Evolutionary conservation across 2,329 filamentous ascomycete species (phyloP).

Genomic region (Arthroderma uncinatum): DNA sequence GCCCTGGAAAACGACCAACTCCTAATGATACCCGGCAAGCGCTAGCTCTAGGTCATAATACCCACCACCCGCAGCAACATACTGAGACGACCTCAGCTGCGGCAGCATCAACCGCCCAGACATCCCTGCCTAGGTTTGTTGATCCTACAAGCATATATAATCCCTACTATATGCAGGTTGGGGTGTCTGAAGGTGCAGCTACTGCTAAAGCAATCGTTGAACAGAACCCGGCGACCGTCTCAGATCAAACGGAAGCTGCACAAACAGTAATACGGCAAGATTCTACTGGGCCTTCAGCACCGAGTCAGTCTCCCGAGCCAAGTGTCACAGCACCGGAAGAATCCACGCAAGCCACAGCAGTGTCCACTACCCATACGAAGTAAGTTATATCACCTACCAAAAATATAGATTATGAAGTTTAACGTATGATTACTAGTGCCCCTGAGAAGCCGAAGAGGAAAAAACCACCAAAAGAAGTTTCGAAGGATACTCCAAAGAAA

Average conservation of each 20-base stretch:
- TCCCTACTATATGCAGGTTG: constrained; percentile 40
- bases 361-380: neutral
- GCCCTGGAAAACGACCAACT: neutral
- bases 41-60: neutral
- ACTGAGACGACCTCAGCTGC: neutral
- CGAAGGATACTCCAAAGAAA: neutral
- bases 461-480: neutral
- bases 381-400: neutral
- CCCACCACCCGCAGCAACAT: neutral
- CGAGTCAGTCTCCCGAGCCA: neutral
- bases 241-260: neutral
- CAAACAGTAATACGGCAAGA: neutral
- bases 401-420: neutral
- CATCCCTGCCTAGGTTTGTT: constrained; percentile 33
- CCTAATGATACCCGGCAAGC: neutral
- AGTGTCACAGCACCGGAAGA: neutral
- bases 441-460: neutral
- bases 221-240: neutral
- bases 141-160: constrained; percentile 46
- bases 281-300: neutral
- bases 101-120: neutral
- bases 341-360: neutral
- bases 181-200: constrained; percentile 17
- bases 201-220: neutral
- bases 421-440: neutral